Percentiles rank a stretch among this genome's conserved stretches.
Evolutionary conservation across 257 asterid species (phyloP).

Genomic region (Osmanthus fragrans): DNA sequence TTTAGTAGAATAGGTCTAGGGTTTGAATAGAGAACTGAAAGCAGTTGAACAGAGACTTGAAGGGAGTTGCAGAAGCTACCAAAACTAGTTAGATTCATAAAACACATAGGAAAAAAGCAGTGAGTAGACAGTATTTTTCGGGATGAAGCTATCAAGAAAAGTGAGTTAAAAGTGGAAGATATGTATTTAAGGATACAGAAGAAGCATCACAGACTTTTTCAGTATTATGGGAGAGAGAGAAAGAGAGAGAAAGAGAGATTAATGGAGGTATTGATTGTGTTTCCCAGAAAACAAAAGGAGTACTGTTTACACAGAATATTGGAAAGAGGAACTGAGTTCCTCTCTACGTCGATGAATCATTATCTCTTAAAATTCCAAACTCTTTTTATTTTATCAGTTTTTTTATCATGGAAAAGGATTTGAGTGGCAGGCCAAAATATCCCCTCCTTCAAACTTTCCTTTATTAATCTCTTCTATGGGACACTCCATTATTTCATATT

Average conservation of each 20-base stretch:
- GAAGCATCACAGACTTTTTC: conserved; percentile 20
- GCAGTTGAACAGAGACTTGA: conserved; percentile 14
- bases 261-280: conserved; percentile 49
- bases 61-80: conserved; percentile 30
- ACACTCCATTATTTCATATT: no score
- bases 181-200: conserved; percentile 30
- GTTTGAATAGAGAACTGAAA: conserved; percentile 17
- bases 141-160: conserved; percentile 25
- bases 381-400: background rate
- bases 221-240: background rate
- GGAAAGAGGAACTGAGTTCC: conserved; percentile 23
- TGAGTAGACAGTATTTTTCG: background rate
- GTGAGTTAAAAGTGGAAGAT: conserved; percentile 23
- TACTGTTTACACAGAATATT: conserved; percentile 43
- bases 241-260: background rate
- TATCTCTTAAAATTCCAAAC: conserved; percentile 23
- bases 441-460: background rate
- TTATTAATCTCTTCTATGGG: no score
- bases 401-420: conserved; percentile 13
- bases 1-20: conserved; percentile 19
- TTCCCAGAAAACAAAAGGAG: conserved; percentile 42
- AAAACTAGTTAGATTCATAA: conserved; percentile 9
- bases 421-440: conserved; percentile 25
- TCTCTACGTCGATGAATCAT: conserved; percentile 21
- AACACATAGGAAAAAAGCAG: background rate